phyloP scores from a whole-genome alignment of 2,329 filamentous ascomycete genomes.

The Fusarium decemcellulare region DNA sequence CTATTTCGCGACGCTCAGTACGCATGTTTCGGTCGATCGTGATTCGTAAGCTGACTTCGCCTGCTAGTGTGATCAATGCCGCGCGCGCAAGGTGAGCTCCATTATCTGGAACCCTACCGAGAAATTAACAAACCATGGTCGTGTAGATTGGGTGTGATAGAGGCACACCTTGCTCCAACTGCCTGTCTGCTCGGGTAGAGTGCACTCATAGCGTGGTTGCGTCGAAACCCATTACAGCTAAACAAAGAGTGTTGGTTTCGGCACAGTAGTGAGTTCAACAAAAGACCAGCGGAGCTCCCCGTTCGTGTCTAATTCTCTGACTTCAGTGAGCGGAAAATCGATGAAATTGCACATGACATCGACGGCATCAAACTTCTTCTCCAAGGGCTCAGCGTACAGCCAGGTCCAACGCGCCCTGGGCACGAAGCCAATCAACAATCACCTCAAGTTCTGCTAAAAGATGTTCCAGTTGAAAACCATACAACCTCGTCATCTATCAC shows the following conservation, averaged over 20 bases:
- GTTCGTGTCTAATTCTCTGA: no score
- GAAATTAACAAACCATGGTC: neutral
- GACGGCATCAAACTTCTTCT: slow-evolving; percentile 50
- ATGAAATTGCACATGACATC: slow-evolving; percentile 52
- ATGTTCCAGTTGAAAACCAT: fast-evolving
- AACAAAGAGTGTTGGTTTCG: slow-evolving; percentile 54
- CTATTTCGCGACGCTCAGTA: slow-evolving; percentile 40
- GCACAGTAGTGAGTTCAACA: slow-evolving; percentile 51
- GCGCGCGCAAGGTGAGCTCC: slow-evolving; percentile 34
- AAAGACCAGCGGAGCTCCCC: no score
- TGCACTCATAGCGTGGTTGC: slow-evolving; percentile 52
- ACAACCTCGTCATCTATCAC: no score
- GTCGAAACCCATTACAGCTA: slow-evolving; percentile 41
- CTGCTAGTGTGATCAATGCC: slow-evolving; percentile 43
- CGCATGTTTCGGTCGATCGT: neutral
- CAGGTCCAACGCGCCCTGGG: neutral
- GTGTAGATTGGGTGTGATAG: slow-evolving; percentile 39
- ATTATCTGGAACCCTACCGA: neutral
- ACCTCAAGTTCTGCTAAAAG: no score
- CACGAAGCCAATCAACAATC: neutral
- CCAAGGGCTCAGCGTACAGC: slow-evolving; percentile 29
- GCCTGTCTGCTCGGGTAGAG: slow-evolving; percentile 48
- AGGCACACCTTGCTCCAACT: slow-evolving; percentile 48
- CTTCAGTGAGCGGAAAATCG: slow-evolving; percentile 55
- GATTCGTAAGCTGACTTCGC: neutral